These are phyloP conservation scores for Pichia kudriavzevii DNA, from an alignment of 1,139 yeast genomes.

Conservation along the genomic window DNA sequence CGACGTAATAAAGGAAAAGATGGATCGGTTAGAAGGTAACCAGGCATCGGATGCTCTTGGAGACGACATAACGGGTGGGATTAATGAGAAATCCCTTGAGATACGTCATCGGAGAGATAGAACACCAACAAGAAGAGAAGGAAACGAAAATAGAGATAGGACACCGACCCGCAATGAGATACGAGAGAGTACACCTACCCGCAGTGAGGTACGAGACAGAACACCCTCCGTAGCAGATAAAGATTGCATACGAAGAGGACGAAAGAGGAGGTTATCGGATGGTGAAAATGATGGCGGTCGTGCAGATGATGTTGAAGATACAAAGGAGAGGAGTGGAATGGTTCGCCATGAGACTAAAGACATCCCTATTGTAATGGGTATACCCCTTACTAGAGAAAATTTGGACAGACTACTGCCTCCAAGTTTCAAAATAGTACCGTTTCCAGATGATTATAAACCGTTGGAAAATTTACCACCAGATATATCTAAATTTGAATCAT, in stretches of 20 bases:
- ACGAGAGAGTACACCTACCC: constrained; percentile 9
- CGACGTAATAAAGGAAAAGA: constrained; percentile 6
- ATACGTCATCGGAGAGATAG: constrained; percentile 12
- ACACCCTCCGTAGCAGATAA: constrained; percentile 12
- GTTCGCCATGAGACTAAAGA: constrained; percentile 31
- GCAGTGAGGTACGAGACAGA: constrained; percentile 9
- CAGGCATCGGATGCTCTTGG: constrained; percentile 22
- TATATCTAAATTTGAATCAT: constrained; percentile 26
- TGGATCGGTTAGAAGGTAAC: constrained; percentile 23
- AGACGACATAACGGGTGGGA: constrained; percentile 5
- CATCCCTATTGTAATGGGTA: constrained; percentile 39
- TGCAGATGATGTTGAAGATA: constrained; percentile 9
- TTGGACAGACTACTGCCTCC: constrained; percentile 47
- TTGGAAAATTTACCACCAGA: constrained; percentile 30
- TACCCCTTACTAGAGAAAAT: constrained; percentile 42
- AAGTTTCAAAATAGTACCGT: constrained; percentile 42
- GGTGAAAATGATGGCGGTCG: constrained; percentile 21
- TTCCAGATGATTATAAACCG: constrained; percentile 44
- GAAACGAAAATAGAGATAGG: constrained; percentile 2
- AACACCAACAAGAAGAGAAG: constrained; percentile 12
- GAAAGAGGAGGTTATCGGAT: constrained; percentile 26
- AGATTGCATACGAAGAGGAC: constrained; percentile 6
- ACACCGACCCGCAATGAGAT: constrained; percentile 11
- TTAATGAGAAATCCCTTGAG: background rate
- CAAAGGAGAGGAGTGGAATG: background rate